Base-by-base conservation (phyloP, 2,329 filamentous ascomycete genomes). In the Verticillium alfalfae region DNA sequence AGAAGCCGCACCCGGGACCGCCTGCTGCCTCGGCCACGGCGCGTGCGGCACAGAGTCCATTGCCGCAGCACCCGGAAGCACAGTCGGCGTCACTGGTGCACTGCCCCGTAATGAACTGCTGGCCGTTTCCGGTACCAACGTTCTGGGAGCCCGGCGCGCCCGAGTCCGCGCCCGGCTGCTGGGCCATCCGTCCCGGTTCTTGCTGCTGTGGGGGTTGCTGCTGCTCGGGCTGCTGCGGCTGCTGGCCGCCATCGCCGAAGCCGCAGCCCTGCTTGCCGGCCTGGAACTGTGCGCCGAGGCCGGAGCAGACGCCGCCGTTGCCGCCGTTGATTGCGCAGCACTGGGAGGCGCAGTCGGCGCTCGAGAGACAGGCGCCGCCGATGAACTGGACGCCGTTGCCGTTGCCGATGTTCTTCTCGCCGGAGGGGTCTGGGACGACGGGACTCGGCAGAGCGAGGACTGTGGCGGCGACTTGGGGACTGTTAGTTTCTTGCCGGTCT, bases 1-100 rank as follows among this genome's bases (percentile, higher is more conserved):
- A 66, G 56, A 74, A 74, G 4, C 72, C 72, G 63, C 73, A 75
- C 4, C 73, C 73, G 2, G 71, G 71, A 62, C 75, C 75, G 22
- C 73, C 73, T 15, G 67, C 68, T 58, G 71, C 70, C 31, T 63
- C 68, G 16, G 70, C 67, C 0, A 71, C 73, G 2, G 70, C 73
- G 1, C 67, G 56, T 10, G 72, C 73, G 8, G 73, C 74, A 65
- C 74, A 76, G 36, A 73, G 70, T 5, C 72, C 73, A 5, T 61
- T 70, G 5, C 70, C 71, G 56, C 73, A 75, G 61, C 73, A 75
- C 12, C 67, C 67, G 1, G 70, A 70, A 3, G 67, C 69, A 57
- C 73, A 75, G 62, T 74, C 72, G 2, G 70, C 71, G 34, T 67
- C 69, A 9, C 66, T 67, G 2, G 69, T 61, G 58, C 73, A 75